Conservation (phyloP, 2,329 filamentous ascomycete genomes). For the Curvularia eragrostidis region DNA sequence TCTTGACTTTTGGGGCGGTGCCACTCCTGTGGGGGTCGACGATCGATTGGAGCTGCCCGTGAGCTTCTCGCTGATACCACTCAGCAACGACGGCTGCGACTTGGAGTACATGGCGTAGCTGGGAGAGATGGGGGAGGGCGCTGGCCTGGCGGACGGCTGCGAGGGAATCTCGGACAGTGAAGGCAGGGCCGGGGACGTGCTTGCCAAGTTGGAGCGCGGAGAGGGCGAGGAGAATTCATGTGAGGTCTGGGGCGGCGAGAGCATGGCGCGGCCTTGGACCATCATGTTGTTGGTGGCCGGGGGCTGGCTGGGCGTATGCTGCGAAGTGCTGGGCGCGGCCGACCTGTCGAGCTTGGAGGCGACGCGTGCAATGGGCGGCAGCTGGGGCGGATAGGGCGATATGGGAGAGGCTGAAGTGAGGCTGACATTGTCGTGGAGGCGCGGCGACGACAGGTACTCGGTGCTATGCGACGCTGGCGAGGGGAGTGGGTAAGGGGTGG, state of each 20-base stretch:
- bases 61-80: slow-evolving; percentile 42
- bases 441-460: slow-evolving; percentile 43
- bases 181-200: slow-evolving; percentile 44
- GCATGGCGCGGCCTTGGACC: slow-evolving; percentile 24
- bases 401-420: slow-evolving; percentile 45
- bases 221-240: slow-evolving; percentile 33
- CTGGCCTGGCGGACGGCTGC: slow-evolving; percentile 30
- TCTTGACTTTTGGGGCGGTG: slow-evolving; percentile 49
- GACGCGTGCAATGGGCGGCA: slow-evolving; percentile 51
- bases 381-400: slow-evolving; percentile 47
- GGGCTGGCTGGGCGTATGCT: slow-evolving; percentile 19
- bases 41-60: slow-evolving; percentile 31
- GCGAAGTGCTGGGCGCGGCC: slow-evolving; percentile 20
- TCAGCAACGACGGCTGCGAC: slow-evolving; percentile 45
- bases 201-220: slow-evolving; percentile 23
- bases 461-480: slow-evolving; percentile 37
- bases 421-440: slow-evolving; percentile 40
- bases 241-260: slow-evolving; percentile 28
- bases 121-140: slow-evolving; percentile 33
- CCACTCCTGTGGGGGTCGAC: slow-evolving; percentile 19
- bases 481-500: slow-evolving; percentile 33
- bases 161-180: slow-evolving; percentile 26
- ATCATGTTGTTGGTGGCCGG: slow-evolving; percentile 14
- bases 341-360: slow-evolving; percentile 43
- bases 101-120: slow-evolving; percentile 39